Conservation (phyloP, 2,329 filamentous ascomycete genomes). For the Coleophoma cylindrospora region DNA sequence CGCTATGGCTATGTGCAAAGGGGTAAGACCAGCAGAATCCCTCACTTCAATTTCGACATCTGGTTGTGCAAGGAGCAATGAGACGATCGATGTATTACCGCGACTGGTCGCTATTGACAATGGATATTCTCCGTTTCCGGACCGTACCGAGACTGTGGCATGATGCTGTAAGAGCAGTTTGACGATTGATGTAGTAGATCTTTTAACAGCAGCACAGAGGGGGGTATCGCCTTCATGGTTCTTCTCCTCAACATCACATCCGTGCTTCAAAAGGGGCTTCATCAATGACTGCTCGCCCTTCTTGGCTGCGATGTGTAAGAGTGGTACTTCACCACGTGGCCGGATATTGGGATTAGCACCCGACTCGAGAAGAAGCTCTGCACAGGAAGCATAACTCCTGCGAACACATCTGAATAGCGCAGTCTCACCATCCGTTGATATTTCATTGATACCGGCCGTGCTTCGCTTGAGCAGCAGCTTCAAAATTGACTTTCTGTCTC, state of each 20-base stretch:
- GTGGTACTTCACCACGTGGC: conserved; percentile 4
- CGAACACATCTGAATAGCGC: conserved; percentile 3
- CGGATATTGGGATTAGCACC: conserved; percentile 8
- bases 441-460: conserved; percentile 3
- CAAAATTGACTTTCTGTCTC: conserved; percentile 4
- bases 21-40: conserved; percentile 71
- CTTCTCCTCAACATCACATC: conserved; percentile 7
- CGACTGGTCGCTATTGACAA: conserved; percentile 5
- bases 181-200: conserved; percentile 4
- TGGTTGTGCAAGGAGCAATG: conserved; percentile 66
- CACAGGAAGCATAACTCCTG: conserved; percentile 2
- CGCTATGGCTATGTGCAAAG: conserved; percentile 29
- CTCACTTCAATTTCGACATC: conserved; percentile 68
- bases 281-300: conserved; percentile 2
- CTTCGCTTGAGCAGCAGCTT: conserved; percentile 5
- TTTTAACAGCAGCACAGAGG: conserved; percentile 4
- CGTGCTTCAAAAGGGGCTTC: conserved; percentile 6
- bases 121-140: conserved; percentile 6
- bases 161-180: conserved; percentile 9
- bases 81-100: conserved; percentile 4
- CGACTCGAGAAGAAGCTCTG: conserved; percentile 3
- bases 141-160: conserved; percentile 1
- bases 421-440: conserved; percentile 4
- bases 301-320: conserved; percentile 1
- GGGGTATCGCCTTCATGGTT: conserved; percentile 9